Evolutionary conservation across 2,329 filamentous ascomycete genomes (phyloP).

Genomic region (Cladosporium sp.): DNA sequence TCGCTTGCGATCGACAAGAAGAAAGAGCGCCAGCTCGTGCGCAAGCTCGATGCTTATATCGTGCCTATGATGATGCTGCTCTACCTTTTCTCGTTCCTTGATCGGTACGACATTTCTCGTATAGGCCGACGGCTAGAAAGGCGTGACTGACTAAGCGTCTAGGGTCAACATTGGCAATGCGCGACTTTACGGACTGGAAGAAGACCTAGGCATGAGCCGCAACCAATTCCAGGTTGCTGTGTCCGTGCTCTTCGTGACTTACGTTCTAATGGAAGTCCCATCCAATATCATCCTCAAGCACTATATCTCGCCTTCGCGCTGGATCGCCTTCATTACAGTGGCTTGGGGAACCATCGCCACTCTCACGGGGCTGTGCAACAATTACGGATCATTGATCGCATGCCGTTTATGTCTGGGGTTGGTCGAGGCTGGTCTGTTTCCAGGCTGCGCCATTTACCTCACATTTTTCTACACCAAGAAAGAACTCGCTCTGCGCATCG

Average conservation of each 20-base stretch:
- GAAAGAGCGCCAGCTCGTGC: slow-evolving; percentile 53
- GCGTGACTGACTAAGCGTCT: slow-evolving; percentile 2
- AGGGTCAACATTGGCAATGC: slow-evolving; percentile 51
- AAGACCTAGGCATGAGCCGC: slow-evolving; percentile 57
- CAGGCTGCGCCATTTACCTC: slow-evolving; percentile 64
- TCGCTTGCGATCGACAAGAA: slow-evolving; percentile 30
- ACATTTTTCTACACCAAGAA: slow-evolving; percentile 73
- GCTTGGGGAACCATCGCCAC: slow-evolving; percentile 62
- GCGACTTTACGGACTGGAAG: slow-evolving; percentile 59
- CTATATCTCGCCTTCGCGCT: slow-evolving; percentile 38
- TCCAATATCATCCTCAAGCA: slow-evolving; percentile 46
- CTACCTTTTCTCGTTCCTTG: slow-evolving; percentile 73
- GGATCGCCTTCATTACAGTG: slow-evolving; percentile 55
- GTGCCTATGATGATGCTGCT: slow-evolving; percentile 64
- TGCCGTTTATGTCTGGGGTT: slow-evolving; percentile 65
- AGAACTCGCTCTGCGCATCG: slow-evolving; percentile 68
- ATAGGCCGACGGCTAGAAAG: background rate
- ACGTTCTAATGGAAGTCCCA: slow-evolving; percentile 43
- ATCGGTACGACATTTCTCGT: slow-evolving; percentile 49
- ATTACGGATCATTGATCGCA: slow-evolving; percentile 62
- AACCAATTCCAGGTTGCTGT: slow-evolving; percentile 62
- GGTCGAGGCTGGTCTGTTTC: slow-evolving; percentile 67
- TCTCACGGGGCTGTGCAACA: slow-evolving; percentile 63
- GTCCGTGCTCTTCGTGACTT: slow-evolving; percentile 43
- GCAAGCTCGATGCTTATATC: slow-evolving; percentile 61